Evolutionary conservation across 1,284 basidiomycete genomes (phyloP), one percentile per base, ranked within the genome.

Genomic region (Naganishia sp.): DNA sequence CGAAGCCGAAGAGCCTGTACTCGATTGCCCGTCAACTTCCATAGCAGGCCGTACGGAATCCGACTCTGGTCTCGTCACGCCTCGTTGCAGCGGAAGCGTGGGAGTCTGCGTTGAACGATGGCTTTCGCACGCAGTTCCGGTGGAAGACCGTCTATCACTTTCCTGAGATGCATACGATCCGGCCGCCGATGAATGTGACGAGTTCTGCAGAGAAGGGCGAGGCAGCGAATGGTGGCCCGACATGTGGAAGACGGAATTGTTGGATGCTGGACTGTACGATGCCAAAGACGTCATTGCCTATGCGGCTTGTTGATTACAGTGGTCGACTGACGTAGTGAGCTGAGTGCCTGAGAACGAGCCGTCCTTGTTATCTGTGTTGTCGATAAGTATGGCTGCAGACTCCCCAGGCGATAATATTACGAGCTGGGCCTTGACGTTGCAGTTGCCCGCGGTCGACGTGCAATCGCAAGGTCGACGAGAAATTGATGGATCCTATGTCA

Each of bases 281-380:
- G 65, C 56, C 75, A 74, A 73, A 73, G 54, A 75, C 74, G 65
- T 75, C 74, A 77, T 25, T 72, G 70, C 46, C 74, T 72, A 2
- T 7, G 68, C 72, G 6, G 69, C 59, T 28, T 33, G 52, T 13
- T 54, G 43, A 28, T 69, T 49, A 50, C 71, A 69, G 45, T 70
- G 71, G 44, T 69, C 56, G 28, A n/a, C 15, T 53, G 28, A 7
- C 18, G 50, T 31, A 13, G 10, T 33, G 25, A 13, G 50, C 31
- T 18, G 23, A 31, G 50, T n/a, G 31, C 36, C 50, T 25, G 28
- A 18, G 23, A 31, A 5, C 16, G 49, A 23, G 25, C 15, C 49
- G 21, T 50, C 13, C n/a, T 5, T 50, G 49, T 25, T 28, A 23
- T 23, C 3, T 3, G 25, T 50, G 49, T 25, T 28, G 49, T 23